phyloP scores from a whole-genome alignment of 2,329 filamentous ascomycete species.

The Capronia americana region DNA sequence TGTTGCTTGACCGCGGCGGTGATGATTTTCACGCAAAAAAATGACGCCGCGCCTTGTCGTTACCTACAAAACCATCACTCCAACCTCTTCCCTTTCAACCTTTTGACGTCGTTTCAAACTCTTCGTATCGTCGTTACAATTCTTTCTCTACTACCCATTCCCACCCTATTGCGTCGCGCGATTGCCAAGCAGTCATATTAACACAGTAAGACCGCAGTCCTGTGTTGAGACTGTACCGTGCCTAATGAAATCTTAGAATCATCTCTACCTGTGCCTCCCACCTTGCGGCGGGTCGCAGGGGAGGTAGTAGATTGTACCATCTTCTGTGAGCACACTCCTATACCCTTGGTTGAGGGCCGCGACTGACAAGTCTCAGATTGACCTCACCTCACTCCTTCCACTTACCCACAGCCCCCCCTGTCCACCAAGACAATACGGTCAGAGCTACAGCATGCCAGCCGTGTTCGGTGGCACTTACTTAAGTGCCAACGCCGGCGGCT shows the following conservation, averaged over 20 bases:
- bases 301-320: background rate
- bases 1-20: background rate
- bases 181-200: background rate
- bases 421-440: background rate
- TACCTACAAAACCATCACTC: background rate
- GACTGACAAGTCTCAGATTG: constrained; percentile 2
- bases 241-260: background rate
- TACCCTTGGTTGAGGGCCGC: background rate
- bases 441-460: background rate
- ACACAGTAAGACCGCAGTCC: background rate
- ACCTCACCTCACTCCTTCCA: constrained; percentile 1
- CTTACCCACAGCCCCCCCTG: background rate
- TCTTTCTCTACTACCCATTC: background rate
- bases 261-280: background rate
- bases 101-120: background rate
- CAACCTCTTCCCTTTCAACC: background rate
- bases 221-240: background rate
- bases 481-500: background rate
- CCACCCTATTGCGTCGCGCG: background rate
- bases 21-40: background rate
- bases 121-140: background rate
- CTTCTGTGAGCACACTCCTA: background rate
- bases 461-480: background rate
- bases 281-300: background rate
- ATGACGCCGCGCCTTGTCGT: background rate